phyloP scores from a whole-genome alignment of 768 basidiomycete genomes.

The Phylloporus arenicola region DNA sequence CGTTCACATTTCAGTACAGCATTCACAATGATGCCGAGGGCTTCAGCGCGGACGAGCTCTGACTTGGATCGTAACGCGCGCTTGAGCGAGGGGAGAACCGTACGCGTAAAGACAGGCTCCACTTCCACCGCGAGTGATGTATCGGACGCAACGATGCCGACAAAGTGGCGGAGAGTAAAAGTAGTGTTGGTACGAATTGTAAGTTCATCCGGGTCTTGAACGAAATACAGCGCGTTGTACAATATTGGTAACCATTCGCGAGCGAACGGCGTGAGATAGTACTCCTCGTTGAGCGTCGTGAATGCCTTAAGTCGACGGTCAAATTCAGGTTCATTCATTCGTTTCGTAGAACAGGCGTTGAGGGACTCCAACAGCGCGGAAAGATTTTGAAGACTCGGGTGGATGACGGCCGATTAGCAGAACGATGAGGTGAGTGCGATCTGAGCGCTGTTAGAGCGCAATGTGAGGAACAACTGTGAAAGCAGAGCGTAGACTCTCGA shows the following conservation, averaged over 20 bases:
- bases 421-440: slow-evolving; percentile 64
- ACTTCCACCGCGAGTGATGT: slow-evolving; percentile 27
- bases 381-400: slow-evolving; percentile 42
- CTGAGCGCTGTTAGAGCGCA: slow-evolving; percentile 70
- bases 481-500: slow-evolving; percentile 58
- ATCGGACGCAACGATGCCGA: too few relatives aligned
- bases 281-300: slow-evolving; percentile 61
- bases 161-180: slow-evolving; percentile 67
- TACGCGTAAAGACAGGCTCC: too few relatives aligned
- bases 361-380: slow-evolving; percentile 58
- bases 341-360: slow-evolving; percentile 80
- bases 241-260: slow-evolving; percentile 78
- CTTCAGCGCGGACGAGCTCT: too few relatives aligned
- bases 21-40: too few relatives aligned
- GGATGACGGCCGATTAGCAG: slow-evolving; percentile 36
- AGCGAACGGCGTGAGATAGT: slow-evolving; percentile 45
- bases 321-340: slow-evolving; percentile 91
- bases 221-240: slow-evolving; percentile 76
- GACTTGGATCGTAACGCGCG: too few relatives aligned
- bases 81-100: slow-evolving; percentile 70
- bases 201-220: slow-evolving; percentile 87
- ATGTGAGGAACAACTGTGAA: slow-evolving; percentile 68
- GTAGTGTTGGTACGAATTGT: slow-evolving; percentile 81
- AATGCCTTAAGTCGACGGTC: slow-evolving; percentile 79
- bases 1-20: too few relatives aligned